These are phyloP conservation scores for Buddleja alternifolia DNA, from an alignment of 257 asterid genomes.

Conservation along the genomic window DNA sequence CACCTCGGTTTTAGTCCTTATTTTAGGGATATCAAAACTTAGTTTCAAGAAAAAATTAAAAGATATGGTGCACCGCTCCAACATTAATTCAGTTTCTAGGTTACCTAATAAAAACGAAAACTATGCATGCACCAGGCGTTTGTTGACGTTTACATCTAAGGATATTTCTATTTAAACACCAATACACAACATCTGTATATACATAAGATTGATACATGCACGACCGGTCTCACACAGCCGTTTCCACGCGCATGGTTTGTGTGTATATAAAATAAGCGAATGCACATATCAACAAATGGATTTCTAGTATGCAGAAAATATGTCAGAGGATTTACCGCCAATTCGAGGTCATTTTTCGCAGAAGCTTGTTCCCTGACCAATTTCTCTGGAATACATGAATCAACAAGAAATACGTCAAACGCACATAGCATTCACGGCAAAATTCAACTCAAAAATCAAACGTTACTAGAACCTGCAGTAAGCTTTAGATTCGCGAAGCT, in stretches of 20 bases:
- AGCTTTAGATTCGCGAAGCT: conserved; percentile 85
- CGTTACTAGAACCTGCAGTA: conserved; percentile 67
- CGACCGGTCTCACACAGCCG: conserved; percentile 18
- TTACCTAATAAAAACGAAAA: conserved; percentile 2
- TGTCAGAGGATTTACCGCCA: conserved; percentile 64
- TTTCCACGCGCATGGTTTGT: neutral
- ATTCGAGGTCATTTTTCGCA: conserved; percentile 75
- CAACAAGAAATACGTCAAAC: conserved; percentile 22
- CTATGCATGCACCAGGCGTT: neutral
- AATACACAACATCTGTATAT: conserved; percentile 5
- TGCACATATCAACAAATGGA: neutral
- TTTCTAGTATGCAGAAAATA: conserved; percentile 12
- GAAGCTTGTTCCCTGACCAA: conserved; percentile 96
- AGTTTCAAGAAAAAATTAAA: neutral
- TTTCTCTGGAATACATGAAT: conserved; percentile 58
- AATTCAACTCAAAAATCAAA: neutral
- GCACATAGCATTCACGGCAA: neutral
- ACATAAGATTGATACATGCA: neutral
- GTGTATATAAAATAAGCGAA: neutral
- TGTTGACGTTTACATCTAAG: neutral
- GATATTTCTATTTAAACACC: conserved; percentile 4
- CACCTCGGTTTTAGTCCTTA: conserved; percentile 30
- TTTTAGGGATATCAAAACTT: conserved; percentile 9
- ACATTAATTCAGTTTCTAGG: conserved; percentile 23
- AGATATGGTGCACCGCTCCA: conserved; percentile 8